Conservation (phyloP, 495 filamentous ascomycete species). For the Hypoxylon crocopeplum region DNA sequence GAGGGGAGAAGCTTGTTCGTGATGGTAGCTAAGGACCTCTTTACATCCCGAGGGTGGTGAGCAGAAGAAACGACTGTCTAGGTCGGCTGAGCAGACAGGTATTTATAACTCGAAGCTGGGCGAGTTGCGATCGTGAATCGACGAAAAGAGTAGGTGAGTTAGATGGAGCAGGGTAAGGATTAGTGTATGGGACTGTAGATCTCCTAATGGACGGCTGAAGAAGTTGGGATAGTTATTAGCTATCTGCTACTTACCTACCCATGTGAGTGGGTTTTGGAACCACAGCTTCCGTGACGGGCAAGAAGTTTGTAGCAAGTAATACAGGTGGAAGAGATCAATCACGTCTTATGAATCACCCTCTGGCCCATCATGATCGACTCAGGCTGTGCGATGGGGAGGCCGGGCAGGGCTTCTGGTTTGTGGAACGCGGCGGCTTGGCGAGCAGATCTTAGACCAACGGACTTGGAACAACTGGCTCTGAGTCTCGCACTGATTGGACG, state of each 20-base stretch:
- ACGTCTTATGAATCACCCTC: constrained; percentile 24
- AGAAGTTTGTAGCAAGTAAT: constrained; percentile 13
- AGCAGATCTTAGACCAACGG: constrained; percentile 30
- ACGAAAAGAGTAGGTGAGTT: constrained; percentile 27
- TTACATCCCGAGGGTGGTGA: constrained; percentile 21
- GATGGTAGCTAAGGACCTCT: constrained; percentile 13
- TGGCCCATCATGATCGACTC: constrained; percentile 28
- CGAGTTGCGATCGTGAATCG: constrained; percentile 18
- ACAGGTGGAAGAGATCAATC: constrained; percentile 18
- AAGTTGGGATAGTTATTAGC: constrained; percentile 11
- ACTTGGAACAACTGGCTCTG: constrained; percentile 18
- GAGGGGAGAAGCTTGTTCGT: constrained; percentile 1
- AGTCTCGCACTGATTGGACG: constrained; percentile 26
- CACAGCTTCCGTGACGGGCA: constrained; percentile 32
- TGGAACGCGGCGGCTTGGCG: constrained; percentile 31
- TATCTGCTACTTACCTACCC: constrained; percentile 15
- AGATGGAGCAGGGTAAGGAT: constrained; percentile 3
- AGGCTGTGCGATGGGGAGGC: constrained; percentile 29
- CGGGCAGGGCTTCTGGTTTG: constrained; percentile 23
- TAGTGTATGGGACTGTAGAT: constrained; percentile 27
- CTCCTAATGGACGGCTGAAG: constrained; percentile 29
- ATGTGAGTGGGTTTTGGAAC: constrained; percentile 21
- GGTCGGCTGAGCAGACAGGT: constrained; percentile 10
- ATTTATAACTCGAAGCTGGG: constrained; percentile 18
- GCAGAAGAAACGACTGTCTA: neutral